Conservation (phyloP, 1,139 yeast species). For the Dujonia santamariae region DNA sequence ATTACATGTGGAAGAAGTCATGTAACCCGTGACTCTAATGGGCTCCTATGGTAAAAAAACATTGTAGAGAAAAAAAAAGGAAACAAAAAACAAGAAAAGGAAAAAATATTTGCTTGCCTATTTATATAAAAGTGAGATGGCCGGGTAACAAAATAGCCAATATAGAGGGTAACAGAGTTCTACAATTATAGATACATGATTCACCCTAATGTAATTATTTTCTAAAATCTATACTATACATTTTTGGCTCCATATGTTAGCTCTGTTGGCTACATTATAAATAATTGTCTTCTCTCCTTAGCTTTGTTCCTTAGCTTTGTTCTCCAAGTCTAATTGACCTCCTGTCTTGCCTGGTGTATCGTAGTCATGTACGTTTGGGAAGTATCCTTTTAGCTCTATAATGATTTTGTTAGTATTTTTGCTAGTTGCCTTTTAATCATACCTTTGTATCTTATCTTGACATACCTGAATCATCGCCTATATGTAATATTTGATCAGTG, state of each 20-base stretch:
- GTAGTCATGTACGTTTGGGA: slow-evolving; percentile 7
- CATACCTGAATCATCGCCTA: slow-evolving; percentile 47
- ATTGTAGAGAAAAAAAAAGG: slow-evolving; percentile 48
- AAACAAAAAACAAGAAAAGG: slow-evolving; percentile 9
- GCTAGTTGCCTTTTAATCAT: neutral
- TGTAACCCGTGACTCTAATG: slow-evolving; percentile 85
- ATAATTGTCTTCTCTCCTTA: neutral
- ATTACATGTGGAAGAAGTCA: slow-evolving; percentile 49
- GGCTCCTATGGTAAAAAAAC: slow-evolving; percentile 80
- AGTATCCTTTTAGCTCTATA: slow-evolving; percentile 5
- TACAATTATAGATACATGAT: no score
- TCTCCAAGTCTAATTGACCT: neutral
- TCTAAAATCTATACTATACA: no score
- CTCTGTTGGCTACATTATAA: neutral
- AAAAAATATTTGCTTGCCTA: neutral
- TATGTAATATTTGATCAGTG: slow-evolving; percentile 56
- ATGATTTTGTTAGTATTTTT: neutral
- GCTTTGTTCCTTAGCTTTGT: neutral
- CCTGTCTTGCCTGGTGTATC: slow-evolving; percentile 1
- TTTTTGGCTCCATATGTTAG: neutral
- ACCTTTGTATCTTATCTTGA: slow-evolving; percentile 4
- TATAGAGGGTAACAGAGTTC: neutral
- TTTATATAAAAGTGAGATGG: slow-evolving; percentile 5
- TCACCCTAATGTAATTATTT: no score
- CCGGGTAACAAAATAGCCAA: slow-evolving; percentile 22